phyloP scores from a whole-genome alignment of 106 monocot genomes.

The Platanthera zijinensis region DNA sequence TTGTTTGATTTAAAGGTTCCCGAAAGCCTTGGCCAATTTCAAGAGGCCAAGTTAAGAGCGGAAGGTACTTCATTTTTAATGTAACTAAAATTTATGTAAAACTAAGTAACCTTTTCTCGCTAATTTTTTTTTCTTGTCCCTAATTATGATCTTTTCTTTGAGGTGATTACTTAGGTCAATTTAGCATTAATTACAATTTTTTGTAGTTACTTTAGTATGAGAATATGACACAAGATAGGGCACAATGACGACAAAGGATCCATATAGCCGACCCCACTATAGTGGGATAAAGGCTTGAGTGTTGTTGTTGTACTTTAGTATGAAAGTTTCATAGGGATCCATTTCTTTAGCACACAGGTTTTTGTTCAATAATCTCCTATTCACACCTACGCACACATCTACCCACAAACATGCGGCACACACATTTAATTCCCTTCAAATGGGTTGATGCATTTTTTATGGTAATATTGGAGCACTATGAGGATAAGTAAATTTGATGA shows the following conservation, averaged over 20 bases:
- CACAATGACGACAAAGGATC: too few species aligned
- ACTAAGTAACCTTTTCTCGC: neutral
- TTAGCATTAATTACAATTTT: too few species aligned
- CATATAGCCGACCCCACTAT: too few species aligned
- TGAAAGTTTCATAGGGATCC: too few species aligned
- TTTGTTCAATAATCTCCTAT: neutral
- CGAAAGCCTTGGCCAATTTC: slow-evolving; percentile 13
- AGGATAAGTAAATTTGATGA: neutral
- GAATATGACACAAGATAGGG: too few species aligned
- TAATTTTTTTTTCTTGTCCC: neutral
- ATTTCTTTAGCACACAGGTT: neutral
- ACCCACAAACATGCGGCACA: neutral
- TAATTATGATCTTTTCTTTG: too few species aligned
- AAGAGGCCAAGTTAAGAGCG: slow-evolving; percentile 14
- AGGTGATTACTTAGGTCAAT: too few species aligned
- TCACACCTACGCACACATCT: neutral
- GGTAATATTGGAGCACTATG: neutral
- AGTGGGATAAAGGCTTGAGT: too few species aligned
- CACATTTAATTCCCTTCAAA: neutral
- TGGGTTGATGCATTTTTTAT: slow-evolving; percentile 1
- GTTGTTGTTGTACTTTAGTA: too few species aligned
- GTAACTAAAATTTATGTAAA: neutral
- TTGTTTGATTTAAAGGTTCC: slow-evolving; percentile 8
- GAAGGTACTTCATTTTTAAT: slow-evolving; percentile 22
- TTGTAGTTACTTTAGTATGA: too few species aligned